A percentile compares a stretch with the other conserved stretches of the same genome.
phyloP scores from a whole-genome alignment of 345 rosid species.

The Citrus trifoliata region DNA sequence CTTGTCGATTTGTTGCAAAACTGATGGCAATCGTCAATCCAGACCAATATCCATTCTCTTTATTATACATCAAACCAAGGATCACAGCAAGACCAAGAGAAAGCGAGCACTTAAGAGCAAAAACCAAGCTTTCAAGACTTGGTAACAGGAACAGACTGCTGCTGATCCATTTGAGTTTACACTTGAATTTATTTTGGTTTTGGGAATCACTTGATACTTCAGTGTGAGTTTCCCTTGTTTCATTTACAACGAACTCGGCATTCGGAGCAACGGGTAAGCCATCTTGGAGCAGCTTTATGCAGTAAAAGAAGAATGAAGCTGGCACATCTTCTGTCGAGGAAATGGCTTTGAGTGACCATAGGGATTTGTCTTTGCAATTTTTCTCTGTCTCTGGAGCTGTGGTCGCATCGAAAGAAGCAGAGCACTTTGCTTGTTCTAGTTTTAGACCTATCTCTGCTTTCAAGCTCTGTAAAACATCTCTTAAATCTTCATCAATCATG shows the following conservation, averaged over 20 bases:
- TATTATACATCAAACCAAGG: constrained; percentile 53
- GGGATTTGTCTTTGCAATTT: constrained; percentile 1
- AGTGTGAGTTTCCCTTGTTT: neutral
- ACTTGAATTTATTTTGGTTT: constrained; percentile 5
- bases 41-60: constrained; percentile 65
- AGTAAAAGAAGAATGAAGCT: constrained; percentile 48
- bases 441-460: constrained; percentile 29
- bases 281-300: constrained; percentile 46
- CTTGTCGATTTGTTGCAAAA: constrained; percentile 50
- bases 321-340: constrained; percentile 40
- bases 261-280: constrained; percentile 24
- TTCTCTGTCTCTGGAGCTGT: constrained; percentile 33
- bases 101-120: constrained; percentile 59
- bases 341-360: constrained; percentile 21
- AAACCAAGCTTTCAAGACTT: constrained; percentile 36
- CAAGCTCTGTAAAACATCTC: constrained; percentile 19
- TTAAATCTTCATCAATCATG: constrained; percentile 32
- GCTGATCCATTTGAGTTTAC: constrained; percentile 13
- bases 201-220: constrained; percentile 11
- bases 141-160: constrained; percentile 17
- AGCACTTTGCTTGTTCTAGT: constrained; percentile 31
- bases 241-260: neutral
- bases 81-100: constrained; percentile 63
- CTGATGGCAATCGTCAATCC: constrained; percentile 73
- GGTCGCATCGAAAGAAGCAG: constrained; percentile 20